phyloP scores from a whole-genome alignment of 306 rosid species.

The Hippophae gyantsensis region DNA sequence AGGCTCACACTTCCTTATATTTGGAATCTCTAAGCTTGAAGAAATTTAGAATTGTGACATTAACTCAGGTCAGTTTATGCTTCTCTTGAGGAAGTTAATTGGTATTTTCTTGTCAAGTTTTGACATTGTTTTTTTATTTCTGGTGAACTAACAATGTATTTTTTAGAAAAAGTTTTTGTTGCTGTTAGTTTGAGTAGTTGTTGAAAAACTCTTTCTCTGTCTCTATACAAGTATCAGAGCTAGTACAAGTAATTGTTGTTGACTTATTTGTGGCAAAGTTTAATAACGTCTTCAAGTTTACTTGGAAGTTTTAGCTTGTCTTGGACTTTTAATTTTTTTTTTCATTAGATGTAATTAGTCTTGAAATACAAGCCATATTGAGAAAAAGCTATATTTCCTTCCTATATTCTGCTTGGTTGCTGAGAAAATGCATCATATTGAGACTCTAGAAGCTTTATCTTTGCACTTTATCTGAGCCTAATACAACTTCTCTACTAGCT shows the following conservation, averaged over 20 bases:
- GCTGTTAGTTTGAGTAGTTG: slow-evolving; percentile 49
- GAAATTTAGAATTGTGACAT: too few species aligned
- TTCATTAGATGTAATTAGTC: slow-evolving; percentile 24
- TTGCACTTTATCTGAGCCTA: too few species aligned
- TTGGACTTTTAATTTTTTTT: slow-evolving; percentile 16
- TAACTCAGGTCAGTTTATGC: too few species aligned
- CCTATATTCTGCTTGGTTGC: slow-evolving; percentile 23
- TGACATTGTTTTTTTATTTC: background rate
- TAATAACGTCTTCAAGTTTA: slow-evolving; percentile 3
- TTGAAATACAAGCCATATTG: slow-evolving; percentile 6
- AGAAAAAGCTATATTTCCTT: background rate
- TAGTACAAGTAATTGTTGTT: background rate
- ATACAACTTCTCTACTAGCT: too few species aligned
- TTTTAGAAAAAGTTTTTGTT: slow-evolving; percentile 11
- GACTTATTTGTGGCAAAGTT: background rate
- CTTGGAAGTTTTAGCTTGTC: slow-evolving; percentile 23
- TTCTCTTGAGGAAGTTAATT: too few species aligned
- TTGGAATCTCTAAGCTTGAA: too few species aligned
- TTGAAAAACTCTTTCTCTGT: slow-evolving; percentile 17
- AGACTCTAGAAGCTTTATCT: background rate
- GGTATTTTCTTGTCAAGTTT: too few species aligned
- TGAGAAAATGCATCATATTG: slow-evolving; percentile 19
- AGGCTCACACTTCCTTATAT: too few species aligned
- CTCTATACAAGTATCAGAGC: background rate
- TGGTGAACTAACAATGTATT: slow-evolving; percentile 17